phyloP scores from a whole-genome alignment of 1,139 yeast species.

The Starmera stellimalicola region DNA sequence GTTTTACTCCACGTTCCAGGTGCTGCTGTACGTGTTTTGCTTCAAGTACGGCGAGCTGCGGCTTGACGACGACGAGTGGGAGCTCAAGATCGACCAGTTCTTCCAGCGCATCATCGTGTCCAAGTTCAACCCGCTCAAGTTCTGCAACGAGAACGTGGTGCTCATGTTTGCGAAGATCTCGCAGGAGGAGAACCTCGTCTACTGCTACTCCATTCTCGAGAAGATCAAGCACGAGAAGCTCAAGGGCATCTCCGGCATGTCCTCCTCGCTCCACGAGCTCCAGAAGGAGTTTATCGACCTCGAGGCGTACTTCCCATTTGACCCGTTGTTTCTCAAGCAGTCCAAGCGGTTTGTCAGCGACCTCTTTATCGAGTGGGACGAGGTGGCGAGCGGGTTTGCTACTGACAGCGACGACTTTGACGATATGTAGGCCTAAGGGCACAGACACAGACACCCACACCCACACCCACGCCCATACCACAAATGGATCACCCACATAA shows the following conservation, averaged over 20 bases:
- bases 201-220: slow-evolving; percentile 88
- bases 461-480: too few species aligned
- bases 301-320: slow-evolving; percentile 93
- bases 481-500: too few species aligned
- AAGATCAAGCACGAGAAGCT: slow-evolving; percentile 55
- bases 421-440: slow-evolving; percentile 14
- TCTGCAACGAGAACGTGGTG: slow-evolving; percentile 90
- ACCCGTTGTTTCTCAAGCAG: slow-evolving; percentile 69
- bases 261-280: slow-evolving; percentile 31
- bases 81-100: slow-evolving; percentile 71
- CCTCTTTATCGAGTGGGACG: slow-evolving; percentile 79
- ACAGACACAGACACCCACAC: too few species aligned
- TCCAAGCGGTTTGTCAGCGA: slow-evolving; percentile 46
- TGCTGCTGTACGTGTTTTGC: slow-evolving; percentile 83
- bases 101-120: slow-evolving; percentile 82
- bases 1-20: slow-evolving; percentile 91
- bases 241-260: slow-evolving; percentile 30
- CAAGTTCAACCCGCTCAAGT: slow-evolving; percentile 86
- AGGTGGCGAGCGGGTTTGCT: slow-evolving; percentile 50
- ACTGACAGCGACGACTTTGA: slow-evolving; percentile 34
- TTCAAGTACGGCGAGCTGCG: slow-evolving; percentile 65
- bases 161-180: slow-evolving; percentile 90
- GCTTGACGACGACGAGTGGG: slow-evolving; percentile 46
- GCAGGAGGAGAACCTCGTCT: slow-evolving; percentile 81
- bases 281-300: slow-evolving; percentile 79